These are phyloP conservation scores for Erysimum cheiranthoides DNA, from an alignment of 345 rosid species.

Conservation along the genomic window DNA sequence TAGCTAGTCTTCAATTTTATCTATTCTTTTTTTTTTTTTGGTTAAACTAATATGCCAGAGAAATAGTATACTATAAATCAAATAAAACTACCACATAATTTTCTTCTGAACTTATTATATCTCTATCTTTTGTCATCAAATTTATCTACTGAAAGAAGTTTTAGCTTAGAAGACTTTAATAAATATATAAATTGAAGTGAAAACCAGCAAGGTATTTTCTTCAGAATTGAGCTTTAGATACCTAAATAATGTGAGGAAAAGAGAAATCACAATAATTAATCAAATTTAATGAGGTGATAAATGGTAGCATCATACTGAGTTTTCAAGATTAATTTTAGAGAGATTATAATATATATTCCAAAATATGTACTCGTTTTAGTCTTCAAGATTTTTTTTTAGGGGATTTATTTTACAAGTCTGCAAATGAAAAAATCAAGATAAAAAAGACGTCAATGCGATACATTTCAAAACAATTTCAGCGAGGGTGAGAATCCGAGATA, in stretches of 20 bases:
- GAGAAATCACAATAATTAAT: background rate
- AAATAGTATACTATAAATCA: background rate
- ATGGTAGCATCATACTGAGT: background rate
- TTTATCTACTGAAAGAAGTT: background rate
- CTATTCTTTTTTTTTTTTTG: background rate
- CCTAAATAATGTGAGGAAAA: background rate
- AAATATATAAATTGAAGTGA: background rate
- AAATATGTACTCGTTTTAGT: background rate
- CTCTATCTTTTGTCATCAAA: background rate
- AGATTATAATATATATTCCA: background rate
- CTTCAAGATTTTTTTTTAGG: background rate
- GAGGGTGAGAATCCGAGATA: background rate
- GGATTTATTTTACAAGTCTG: background rate
- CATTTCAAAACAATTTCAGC: background rate
- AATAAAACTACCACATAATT: background rate
- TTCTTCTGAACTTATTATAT: background rate
- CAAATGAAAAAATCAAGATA: background rate
- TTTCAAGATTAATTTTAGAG: background rate
- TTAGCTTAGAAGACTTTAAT: background rate
- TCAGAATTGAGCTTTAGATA: background rate
- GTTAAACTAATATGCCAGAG: background rate
- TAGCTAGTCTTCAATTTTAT: constrained; percentile 32
- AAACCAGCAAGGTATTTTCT: background rate
- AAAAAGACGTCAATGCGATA: background rate
- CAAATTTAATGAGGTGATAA: constrained; percentile 8